Conservation (phyloP, 1,284 basidiomycete species). For the Moniliella sp. region DNA sequence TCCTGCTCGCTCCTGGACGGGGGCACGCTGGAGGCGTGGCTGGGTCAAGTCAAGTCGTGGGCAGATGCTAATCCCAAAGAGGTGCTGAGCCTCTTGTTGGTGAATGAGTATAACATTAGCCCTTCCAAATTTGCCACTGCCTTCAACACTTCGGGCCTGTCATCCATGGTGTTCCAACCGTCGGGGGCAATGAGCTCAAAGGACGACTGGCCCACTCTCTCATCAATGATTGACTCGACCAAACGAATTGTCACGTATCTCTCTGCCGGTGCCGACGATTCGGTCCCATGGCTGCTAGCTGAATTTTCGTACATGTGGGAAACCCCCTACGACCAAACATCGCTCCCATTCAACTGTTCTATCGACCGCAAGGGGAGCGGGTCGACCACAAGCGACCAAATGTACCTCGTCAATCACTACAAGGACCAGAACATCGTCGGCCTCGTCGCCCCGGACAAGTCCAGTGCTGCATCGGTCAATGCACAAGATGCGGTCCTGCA, state of each 20-base stretch:
- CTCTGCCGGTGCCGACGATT: slow-evolving; percentile 53
- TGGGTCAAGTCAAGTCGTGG: slow-evolving; percentile 60
- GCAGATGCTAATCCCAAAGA: slow-evolving; percentile 65
- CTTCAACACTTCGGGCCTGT: slow-evolving; percentile 52
- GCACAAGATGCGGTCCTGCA: slow-evolving; percentile 5
- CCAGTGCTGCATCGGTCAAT: slow-evolving; percentile 40
- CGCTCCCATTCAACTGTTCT: slow-evolving; percentile 56
- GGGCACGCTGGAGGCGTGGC: slow-evolving; percentile 44
- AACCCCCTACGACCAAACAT: slow-evolving; percentile 57
- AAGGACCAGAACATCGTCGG: slow-evolving; percentile 39
- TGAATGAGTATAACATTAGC: slow-evolving; percentile 20
- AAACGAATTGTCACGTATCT: slow-evolving; percentile 64
- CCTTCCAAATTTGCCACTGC: slow-evolving; percentile 34
- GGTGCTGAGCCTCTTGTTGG: slow-evolving; percentile 37
- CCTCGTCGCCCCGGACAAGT: slow-evolving; percentile 45
- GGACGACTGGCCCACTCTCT: slow-evolving; percentile 62
- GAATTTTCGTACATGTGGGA: slow-evolving; percentile 88
- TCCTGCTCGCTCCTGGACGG: slow-evolving; percentile 20
- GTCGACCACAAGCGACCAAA: slow-evolving; percentile 35
- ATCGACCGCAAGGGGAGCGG: slow-evolving; percentile 63
- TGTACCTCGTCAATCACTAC: slow-evolving; percentile 65
- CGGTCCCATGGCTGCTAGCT: slow-evolving; percentile 75
- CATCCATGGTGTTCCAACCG: slow-evolving; percentile 52
- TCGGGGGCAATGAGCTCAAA: slow-evolving; percentile 38
- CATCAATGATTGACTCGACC: slow-evolving; percentile 53